Percentiles rank a stretch among this genome's conserved stretches.
phyloP scores from a whole-genome alignment of 2,329 filamentous ascomycete species.

The Aspergillus costaricaensis region DNA sequence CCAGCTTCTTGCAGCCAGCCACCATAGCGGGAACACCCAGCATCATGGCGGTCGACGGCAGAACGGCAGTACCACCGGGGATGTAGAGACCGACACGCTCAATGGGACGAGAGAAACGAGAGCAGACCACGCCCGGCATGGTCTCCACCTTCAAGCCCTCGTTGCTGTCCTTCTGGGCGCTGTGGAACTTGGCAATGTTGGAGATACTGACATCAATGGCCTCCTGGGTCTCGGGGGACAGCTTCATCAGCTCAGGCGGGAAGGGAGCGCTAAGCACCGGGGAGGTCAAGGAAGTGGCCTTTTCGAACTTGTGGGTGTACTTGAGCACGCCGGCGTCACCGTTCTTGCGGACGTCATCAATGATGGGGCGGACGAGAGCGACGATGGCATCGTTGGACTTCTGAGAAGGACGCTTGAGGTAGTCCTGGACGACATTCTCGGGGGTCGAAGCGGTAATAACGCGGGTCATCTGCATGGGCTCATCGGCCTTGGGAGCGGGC shows the following conservation, averaged over 20 bases:
- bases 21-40: slow-evolving; percentile 97
- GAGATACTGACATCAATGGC: slow-evolving; percentile 94
- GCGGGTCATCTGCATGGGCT: slow-evolving; percentile 79
- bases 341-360: slow-evolving; percentile 77
- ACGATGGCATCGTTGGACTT: slow-evolving; percentile 93
- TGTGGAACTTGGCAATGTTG: slow-evolving; percentile 93
- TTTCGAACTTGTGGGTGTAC: slow-evolving; percentile 98
- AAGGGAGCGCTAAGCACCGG: slow-evolving; percentile 91
- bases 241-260: slow-evolving; percentile 78
- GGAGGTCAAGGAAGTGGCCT: slow-evolving; percentile 84
- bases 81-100: slow-evolving; percentile 96
- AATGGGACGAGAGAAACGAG: slow-evolving; percentile 87
- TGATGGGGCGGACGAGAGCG: slow-evolving; percentile 86
- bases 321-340: slow-evolving; percentile 87
- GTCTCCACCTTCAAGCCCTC: slow-evolving; percentile 86
- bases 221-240: slow-evolving; percentile 77
- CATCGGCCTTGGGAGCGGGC: slow-evolving; percentile 28
- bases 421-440: slow-evolving; percentile 67
- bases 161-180: slow-evolving; percentile 77
- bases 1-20: slow-evolving; percentile 91
- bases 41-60: slow-evolving; percentile 97
- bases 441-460: slow-evolving; percentile 69
- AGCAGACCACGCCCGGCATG: slow-evolving; percentile 96
- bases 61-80: slow-evolving; percentile 92
- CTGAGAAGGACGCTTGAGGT: slow-evolving; percentile 85